Base-by-base conservation (phyloP, 768 basidiomycete genomes). In the Boletus edulis region DNA sequence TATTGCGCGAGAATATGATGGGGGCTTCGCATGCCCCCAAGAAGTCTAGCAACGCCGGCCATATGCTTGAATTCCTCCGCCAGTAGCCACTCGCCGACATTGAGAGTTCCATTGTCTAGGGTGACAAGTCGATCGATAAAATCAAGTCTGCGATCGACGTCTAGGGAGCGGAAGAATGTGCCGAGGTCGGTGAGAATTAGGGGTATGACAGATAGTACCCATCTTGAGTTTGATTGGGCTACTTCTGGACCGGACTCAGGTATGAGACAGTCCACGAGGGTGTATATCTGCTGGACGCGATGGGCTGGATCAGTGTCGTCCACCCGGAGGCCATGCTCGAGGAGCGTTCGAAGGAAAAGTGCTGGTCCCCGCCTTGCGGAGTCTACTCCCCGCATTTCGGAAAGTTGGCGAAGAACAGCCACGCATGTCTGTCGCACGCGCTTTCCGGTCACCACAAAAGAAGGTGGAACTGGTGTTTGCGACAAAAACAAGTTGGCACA, bases 11-110 rank as follows among this genome's bases (percentile, higher is more conserved):
- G 59, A 2, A 67, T 57, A 12, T 68, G 72, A 45, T 75, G 70
- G 9, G 78, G 72, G 32, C 69, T 70, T 5, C 68, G 59, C 44
- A 65, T 55, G 10, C 55, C 57, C 14, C 71, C 66, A 43, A 83
- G 65, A 2, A 60, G 57, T 47, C 74, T 72, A 20, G 83, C 69
- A 20, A 70, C 64, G 13, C 66, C 67, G 8, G 69, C 69, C 43
- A 87, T 69, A n/a, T 75, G 70, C 64, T 81, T 82, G 54, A 87
- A 61, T 56, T 88, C 86, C 58, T 86, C 81, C n/a, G 71, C 62
- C 10, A 92, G 61, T 24, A 91, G 62, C 87, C 88, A 92, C 55
- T 87, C 85, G 41, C 61, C 65, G 10, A 69, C 14, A 15, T 59
- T 51, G 12, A 69, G 59, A 1, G 49, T 57, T 22, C 58, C 66